Base-by-base conservation (phyloP, 495 filamentous ascomycete species). In the Tricharina praecox region DNA sequence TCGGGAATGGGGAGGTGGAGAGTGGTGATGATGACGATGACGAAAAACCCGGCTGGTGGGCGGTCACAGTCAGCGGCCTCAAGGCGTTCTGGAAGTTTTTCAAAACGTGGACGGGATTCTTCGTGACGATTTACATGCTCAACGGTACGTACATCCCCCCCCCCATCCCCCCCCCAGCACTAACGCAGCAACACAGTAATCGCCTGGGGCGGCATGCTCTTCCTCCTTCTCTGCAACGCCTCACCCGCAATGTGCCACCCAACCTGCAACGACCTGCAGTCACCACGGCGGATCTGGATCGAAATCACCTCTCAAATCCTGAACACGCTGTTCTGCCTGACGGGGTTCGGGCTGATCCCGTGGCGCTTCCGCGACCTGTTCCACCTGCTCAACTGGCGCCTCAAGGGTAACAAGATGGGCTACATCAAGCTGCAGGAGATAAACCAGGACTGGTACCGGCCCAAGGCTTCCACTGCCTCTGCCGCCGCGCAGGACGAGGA, bases 151-250 rank as follows among this genome's bases (percentile, higher is more conserved):
- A 4, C 7, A 7, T 15, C 34, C 24, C 26, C 20, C 18, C 37
- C 20, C 24, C 11, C 20, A 19, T 43, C 3, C 10, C 3, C 21
- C 21, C 23, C 20, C 5, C 26, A 40, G 2, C n/a, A n/a, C n/a
- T n/a, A n/a, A n/a, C n/a, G n/a, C n/a, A n/a, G 13, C 23, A 13
- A 26, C 28, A 83, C 81, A 45, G 71, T 90, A 2, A 68, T 92
- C 3, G 85, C 83, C 7, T 93, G 85, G 85, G 85, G 85, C 44
- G 81, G 77, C 28, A 92, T 93, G 85, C 67, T 92, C 16, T 87
- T 93, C 66, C 68, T 92, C 15, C 71, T 93, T 7, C 69, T 92
- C 45, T 75, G 72, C 63, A 78, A 81, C 54, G 85, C 79, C 10
- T 69, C 74, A 0, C 78, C 82, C 0, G 76, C 76, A 51, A 88